Base-by-base conservation (phyloP, 306 rosid genomes). In the Hylodesmum podocarpum region DNA sequence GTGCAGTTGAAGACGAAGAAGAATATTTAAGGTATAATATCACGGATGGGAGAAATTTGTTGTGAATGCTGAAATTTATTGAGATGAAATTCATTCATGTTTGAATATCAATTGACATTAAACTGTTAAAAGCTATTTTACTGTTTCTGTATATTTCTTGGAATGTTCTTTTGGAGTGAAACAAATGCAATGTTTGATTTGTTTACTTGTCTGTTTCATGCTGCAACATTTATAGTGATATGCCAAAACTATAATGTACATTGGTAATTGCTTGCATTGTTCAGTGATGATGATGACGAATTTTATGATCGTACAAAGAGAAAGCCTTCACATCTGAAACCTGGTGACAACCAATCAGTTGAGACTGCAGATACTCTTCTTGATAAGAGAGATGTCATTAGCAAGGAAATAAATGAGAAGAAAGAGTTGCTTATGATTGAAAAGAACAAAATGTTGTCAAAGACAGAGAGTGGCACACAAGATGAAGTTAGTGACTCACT, bases 331-430 rank as follows among this genome's bases (percentile, higher is more conserved):
- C 75, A 68, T 82, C 88, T 76, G 80, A 90, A 86, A 81, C 78
- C 70, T 27, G 82, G 86, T 71, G 92, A 89, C 70, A 84, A 72
- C 83, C 92, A 84, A 50, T 86, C 96, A 29, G 39, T 95, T 82
- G 98, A 95, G 90, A 95, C 97, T 47, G 87, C 93, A 2, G 96
- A 90, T 85, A 82, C 97, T 68, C 98, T 92, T 81, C 93, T 95
- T 64, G 96, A 87, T 72, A 95, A 92, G 86, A 90, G 77, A 87
- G 98, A 95, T 75, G 91, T 70, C 18, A 84, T 92, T 77, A 67
- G 64, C 57, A 88, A 88, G 83, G 85, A 95, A 82, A 92, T 95
- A 49, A 81, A 85, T 66, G 86, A 77, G 54, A 92, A 84, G 75
- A 89, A 81, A 81, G 95, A 86, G 83, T 31, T 88, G 86, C 85